Conservation (phyloP, 2,329 filamentous ascomycete genomes). For the Phialophora verrucosa region DNA sequence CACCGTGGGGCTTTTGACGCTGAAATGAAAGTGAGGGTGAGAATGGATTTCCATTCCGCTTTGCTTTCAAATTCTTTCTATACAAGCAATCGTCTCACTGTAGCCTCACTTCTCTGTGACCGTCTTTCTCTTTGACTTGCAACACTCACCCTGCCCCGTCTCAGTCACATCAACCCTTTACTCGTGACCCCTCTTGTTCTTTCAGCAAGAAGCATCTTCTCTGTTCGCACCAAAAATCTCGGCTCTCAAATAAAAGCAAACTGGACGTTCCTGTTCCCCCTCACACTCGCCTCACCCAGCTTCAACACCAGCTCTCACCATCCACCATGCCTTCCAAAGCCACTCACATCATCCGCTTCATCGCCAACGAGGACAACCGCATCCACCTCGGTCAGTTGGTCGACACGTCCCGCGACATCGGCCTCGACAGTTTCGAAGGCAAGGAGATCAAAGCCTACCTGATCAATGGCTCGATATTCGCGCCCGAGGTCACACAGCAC, state of each 20-base stretch:
- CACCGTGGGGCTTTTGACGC: constrained; percentile 9
- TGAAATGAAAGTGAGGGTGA: not conserved
- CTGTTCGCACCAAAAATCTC: no score
- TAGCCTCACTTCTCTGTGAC: not conserved
- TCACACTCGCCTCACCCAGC: constrained; percentile 1
- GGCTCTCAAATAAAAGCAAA: no score
- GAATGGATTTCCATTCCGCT: constrained; percentile 1
- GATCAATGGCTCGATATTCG: constrained; percentile 46
- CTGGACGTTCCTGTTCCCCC: not conserved
- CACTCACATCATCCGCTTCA: constrained; percentile 52
- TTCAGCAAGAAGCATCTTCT: not conserved
- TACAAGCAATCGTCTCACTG: not conserved
- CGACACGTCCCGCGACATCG: constrained; percentile 45
- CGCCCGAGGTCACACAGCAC: constrained; percentile 45
- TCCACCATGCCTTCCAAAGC: constrained; percentile 40
- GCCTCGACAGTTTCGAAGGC: constrained; percentile 44
- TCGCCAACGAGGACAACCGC: constrained; percentile 51
- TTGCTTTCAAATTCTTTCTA: constrained; percentile 11
- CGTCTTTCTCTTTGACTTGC: not conserved
- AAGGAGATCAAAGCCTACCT: constrained; percentile 45
- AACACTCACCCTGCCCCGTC: not conserved
- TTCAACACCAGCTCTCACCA: constrained; percentile 4
- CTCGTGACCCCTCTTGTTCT: not conserved
- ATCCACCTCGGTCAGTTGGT: constrained; percentile 50
- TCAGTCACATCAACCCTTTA: not conserved